These are phyloP conservation scores for Dioscorea zingiberensis DNA, from an alignment of 106 monocot genomes.

Conservation along the genomic window DNA sequence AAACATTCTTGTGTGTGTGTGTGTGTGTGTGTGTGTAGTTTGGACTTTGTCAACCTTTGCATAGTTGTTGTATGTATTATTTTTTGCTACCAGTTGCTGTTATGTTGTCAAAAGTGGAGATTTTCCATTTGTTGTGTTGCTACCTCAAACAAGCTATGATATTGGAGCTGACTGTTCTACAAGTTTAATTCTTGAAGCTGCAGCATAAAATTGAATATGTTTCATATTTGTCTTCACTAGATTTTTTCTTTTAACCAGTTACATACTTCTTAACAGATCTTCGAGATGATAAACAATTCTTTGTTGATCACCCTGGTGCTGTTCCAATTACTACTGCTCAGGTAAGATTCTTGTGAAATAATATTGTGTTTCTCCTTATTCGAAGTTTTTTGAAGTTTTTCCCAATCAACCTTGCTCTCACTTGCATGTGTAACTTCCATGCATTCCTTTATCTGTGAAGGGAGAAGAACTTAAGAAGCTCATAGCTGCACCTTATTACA, in stretches of 20 bases:
- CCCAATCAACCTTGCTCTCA: neutral
- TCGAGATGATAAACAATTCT: constrained; percentile 79
- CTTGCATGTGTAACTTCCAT: constrained; percentile 1
- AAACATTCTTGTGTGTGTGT: too few species aligned
- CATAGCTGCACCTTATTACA: constrained; percentile 70
- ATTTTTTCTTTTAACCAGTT: neutral
- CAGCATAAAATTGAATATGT: too few species aligned
- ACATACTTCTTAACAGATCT: constrained; percentile 37
- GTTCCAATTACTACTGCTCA: constrained; percentile 60
- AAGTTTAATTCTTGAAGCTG: too few species aligned
- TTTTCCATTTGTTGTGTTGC: too few species aligned
- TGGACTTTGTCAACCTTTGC: too few species aligned
- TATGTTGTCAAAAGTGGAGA: too few species aligned
- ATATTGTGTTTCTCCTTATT: neutral
- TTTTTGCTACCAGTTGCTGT: too few species aligned
- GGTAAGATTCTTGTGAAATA: constrained; percentile 16
- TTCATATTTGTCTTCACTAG: too few species aligned
- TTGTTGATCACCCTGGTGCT: constrained; percentile 76
- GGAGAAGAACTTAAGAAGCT: constrained; percentile 74
- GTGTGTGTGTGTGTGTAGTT: too few species aligned
- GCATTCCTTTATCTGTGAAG: constrained; percentile 17
- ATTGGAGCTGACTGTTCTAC: too few species aligned
- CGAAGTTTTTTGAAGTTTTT: neutral
- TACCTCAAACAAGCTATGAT: too few species aligned
- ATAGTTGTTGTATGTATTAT: too few species aligned